Conservation (phyloP, 331 rosid genomes). For the Acacia pycnantha region DNA sequence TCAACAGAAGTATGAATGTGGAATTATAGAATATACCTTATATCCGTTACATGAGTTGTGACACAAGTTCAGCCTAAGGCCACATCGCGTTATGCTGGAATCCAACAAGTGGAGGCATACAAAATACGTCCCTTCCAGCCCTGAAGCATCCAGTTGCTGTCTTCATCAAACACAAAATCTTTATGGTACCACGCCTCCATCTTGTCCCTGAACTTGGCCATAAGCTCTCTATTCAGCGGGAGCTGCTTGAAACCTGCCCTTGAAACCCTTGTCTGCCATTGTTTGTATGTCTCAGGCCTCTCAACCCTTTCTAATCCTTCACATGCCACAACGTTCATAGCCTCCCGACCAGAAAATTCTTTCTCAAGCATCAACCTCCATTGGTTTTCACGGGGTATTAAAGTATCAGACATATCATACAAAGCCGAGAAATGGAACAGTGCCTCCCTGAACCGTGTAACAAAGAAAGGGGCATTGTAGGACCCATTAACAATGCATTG, state of each 20-base stretch:
- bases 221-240: slow-evolving; percentile 60
- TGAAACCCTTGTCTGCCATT: slow-evolving; percentile 61
- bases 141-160: slow-evolving; percentile 77
- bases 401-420: slow-evolving; percentile 55
- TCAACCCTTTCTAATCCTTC: slow-evolving; percentile 78
- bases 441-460: slow-evolving; percentile 76
- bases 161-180: slow-evolving; percentile 79
- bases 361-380: slow-evolving; percentile 63
- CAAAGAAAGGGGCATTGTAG: slow-evolving; percentile 79
- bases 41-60: slow-evolving; percentile 5
- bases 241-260: slow-evolving; percentile 76
- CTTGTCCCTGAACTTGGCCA: slow-evolving; percentile 49
- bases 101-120: slow-evolving; percentile 73
- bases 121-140: slow-evolving; percentile 90
- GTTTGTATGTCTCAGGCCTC: slow-evolving; percentile 85
- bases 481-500: slow-evolving; percentile 58
- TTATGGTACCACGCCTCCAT: slow-evolving; percentile 58
- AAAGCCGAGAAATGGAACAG: slow-evolving; percentile 66
- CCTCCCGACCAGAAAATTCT: slow-evolving; percentile 64
- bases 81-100: slow-evolving; percentile 43
- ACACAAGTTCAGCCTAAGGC: slow-evolving; percentile 12
- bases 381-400: slow-evolving; percentile 47
- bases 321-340: slow-evolving; percentile 80
- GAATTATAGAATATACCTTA: slow-evolving; percentile 14
- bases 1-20: not conserved